Conservation (phyloP, 257 asterid genomes). For the Knoxia roxburghii region DNA sequence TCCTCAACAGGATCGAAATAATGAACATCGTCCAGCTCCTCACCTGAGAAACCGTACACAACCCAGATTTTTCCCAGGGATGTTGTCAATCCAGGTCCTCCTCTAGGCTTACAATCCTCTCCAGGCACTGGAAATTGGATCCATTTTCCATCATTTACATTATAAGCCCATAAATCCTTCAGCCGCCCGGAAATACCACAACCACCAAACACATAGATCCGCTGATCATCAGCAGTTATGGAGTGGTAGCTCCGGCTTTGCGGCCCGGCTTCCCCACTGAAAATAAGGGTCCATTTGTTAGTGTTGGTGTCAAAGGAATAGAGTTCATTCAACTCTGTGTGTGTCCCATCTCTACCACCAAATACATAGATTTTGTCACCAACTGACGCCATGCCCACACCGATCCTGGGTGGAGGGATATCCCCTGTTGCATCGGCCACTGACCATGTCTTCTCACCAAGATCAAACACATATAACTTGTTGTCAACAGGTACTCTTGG, state of each 20-base stretch:
- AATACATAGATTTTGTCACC: slow-evolving; percentile 56
- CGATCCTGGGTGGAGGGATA: slow-evolving; percentile 85
- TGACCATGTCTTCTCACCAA: slow-evolving; percentile 55
- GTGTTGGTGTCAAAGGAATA: slow-evolving; percentile 52
- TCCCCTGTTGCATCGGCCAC: slow-evolving; percentile 54
- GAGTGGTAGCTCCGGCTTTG: slow-evolving; percentile 88
- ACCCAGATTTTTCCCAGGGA: slow-evolving; percentile 69
- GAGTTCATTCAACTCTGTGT: slow-evolving; percentile 69
- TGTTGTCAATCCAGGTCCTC: slow-evolving; percentile 70
- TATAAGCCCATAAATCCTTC: slow-evolving; percentile 80
- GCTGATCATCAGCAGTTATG: slow-evolving; percentile 51
- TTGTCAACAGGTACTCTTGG: slow-evolving; percentile 88
- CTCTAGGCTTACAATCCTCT: slow-evolving; percentile 68
- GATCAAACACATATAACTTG: slow-evolving; percentile 59
- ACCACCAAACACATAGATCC: slow-evolving; percentile 73
- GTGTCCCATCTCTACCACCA: slow-evolving; percentile 76
- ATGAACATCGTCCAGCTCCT: slow-evolving; percentile 74
- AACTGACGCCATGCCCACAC: slow-evolving; percentile 69
- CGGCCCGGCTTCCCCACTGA: slow-evolving; percentile 41
- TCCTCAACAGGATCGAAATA: slow-evolving; percentile 43
- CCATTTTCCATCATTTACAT: slow-evolving; percentile 51
- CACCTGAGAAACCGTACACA: slow-evolving; percentile 84
- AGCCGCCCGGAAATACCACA: slow-evolving; percentile 73
- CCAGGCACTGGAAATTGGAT: slow-evolving; percentile 45
- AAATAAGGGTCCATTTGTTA: slow-evolving; percentile 53